Evolutionary conservation across 2,329 filamentous ascomycete species (phyloP).

Genomic region (Diaporthe aspalathi): DNA sequence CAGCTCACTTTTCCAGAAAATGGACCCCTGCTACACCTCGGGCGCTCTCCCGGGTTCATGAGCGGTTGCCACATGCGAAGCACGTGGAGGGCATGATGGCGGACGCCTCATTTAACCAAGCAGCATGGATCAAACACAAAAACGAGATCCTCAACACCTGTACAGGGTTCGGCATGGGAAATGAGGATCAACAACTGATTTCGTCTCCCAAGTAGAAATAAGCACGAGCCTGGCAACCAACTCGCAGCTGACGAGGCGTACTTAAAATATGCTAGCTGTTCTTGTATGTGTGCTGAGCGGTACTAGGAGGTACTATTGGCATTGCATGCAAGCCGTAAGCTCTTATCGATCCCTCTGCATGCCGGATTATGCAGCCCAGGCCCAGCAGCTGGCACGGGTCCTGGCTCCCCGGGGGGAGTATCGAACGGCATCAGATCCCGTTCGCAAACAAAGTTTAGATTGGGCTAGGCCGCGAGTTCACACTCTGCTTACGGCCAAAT

Average conservation of each 20-base stretch:
- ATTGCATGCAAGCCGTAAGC: conserved; percentile 3
- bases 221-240: too few relatives aligned
- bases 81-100: not conserved
- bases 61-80: not conserved
- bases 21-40: not conserved
- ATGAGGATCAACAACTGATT: not conserved
- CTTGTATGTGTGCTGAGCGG: not conserved
- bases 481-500: not conserved
- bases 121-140: not conserved
- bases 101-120: not conserved
- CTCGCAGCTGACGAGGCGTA: not conserved
- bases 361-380: not conserved
- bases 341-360: conserved; percentile 1
- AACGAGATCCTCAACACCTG: not conserved
- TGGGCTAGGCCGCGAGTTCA: not conserved
- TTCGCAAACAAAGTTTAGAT: not conserved
- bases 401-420: not conserved
- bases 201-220: too few relatives aligned
- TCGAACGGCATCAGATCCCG: not conserved
- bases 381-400: not conserved
- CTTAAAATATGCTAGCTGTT: not conserved
- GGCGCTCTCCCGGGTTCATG: not conserved
- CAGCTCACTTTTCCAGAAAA: not conserved
- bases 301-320: not conserved
- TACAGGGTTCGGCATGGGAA: not conserved